Base-by-base conservation (phyloP, 2,329 filamentous ascomycete species). In the Pestalotiopsis sp. region DNA sequence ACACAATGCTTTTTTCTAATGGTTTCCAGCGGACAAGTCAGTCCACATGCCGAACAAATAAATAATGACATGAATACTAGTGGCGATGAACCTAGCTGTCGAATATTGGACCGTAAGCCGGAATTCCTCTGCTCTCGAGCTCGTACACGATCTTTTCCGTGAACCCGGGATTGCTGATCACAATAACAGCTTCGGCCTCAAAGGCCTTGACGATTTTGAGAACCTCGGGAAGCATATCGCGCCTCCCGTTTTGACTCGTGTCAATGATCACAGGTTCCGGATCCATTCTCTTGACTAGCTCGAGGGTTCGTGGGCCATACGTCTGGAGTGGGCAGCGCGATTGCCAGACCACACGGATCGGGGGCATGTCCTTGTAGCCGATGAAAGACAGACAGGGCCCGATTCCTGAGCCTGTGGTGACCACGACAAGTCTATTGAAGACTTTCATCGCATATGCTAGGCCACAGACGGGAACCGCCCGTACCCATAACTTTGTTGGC, bases 91-190 rank as follows among this genome's bases (percentile, higher is more conserved):
- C 45, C 20, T 20, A 59, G 25, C 52, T 49, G 23, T 94, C 92
- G 81, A 91, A 94, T 73, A 95, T 92, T 9, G 92, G 91, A 9
- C 92, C 92, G 79, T 88, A 94, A 2, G 91, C 91, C 2, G 89
- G 85, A 11, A 93, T 79, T 0, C 91, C 91, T 66, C 90, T 84
- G 31, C 83, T 84, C 78, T 93, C 91, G 70, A 95, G 81, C 7
- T 87, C 90, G 75, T 90, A 92, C 0, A 94, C 91, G 2, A 94
- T 85, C 80, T 88, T 89, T 75, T 85, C 86, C n/a, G 91, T 94
- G 56, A 93, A 85, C 68, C 80, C 85, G 67, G 90, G 88, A 78
- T 94, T 94, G 68, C 89, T 90, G 75, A 95, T 91, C 70, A 94
- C 86, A 76, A 93, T 90, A 41, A 93, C 91, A 1, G 91, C 92